Evolutionary conservation across 139 green algal genomes (phyloP), one percentile per base, ranked within the genome.

Genomic region (Raphidocelis subcapitata): DNA sequence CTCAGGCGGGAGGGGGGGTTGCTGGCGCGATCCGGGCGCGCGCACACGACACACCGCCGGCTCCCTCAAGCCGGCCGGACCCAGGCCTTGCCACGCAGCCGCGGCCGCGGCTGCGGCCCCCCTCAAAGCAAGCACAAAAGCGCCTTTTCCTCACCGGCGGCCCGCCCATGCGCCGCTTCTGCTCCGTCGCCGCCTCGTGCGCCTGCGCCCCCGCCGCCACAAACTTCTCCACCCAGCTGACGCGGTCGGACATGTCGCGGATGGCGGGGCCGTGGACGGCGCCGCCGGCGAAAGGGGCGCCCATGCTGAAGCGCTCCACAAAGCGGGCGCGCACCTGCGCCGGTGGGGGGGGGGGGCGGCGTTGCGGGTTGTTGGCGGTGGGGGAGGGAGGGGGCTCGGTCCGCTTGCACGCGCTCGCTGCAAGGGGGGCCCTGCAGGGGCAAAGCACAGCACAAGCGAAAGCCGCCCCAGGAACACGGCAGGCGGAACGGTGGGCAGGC

Each of bases 261-360:
- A 97, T 96, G 67, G 88, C 80, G 0, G 90, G 90, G 3, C 92
- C 94, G 3, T 80, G 73, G 47, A 97, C 85, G 33, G 85, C 73
- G 31, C 93, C 91, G 2, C 90, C 91, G 31, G 82, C 77, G 68
- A 91, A 88, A 15, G 92, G 94, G 0, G 92, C 91, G 2, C 94
- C 94, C 88, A 97, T 95, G 59, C 73, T 76, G 81, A 98, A 98
- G 31, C 92, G 86, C 83, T 98, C 94, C 36, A 97, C 90, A 73
- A 97, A 97, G 28, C 88, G 75, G 1, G 87, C 86, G 3, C 89
- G 83, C 16, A 96, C 81, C 81, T 91, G 69, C 24, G n/a, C 31
- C 2, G 5, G 32, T 44, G 60, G 46, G 28, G 14, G 29, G 16
- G n/a, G n/a, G n/a, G n/a, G n/a, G n/a, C n/a, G n/a, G n/a, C n/a